Conservation (phyloP, 257 asterid species). For the Nicotiana knightiana region DNA sequence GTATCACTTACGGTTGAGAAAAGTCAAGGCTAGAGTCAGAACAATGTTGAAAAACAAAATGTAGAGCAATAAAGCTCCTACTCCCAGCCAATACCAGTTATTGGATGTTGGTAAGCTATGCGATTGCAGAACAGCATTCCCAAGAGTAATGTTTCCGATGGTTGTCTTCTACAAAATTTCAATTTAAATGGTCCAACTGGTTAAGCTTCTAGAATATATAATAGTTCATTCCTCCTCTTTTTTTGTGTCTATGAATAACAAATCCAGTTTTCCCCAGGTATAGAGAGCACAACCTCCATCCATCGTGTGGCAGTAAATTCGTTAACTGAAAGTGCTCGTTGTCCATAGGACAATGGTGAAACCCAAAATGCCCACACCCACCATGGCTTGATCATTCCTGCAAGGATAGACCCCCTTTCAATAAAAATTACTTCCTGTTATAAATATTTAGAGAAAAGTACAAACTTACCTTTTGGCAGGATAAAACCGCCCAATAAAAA, state of each 20-base stretch:
- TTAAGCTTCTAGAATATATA: neutral
- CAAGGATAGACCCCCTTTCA: slow-evolving; percentile 9
- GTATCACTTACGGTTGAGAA: slow-evolving; percentile 57
- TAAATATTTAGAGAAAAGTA: neutral
- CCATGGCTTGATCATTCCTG: slow-evolving; percentile 90
- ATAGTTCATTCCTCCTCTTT: neutral
- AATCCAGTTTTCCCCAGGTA: neutral
- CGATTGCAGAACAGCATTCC: slow-evolving; percentile 41
- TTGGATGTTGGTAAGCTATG: slow-evolving; percentile 53
- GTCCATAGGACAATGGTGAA: slow-evolving; percentile 79
- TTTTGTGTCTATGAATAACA: neutral
- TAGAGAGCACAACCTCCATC: slow-evolving; percentile 49
- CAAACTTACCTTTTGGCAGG: slow-evolving; percentile 57
- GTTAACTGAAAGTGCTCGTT: slow-evolving; percentile 74
- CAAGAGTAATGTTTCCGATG: slow-evolving; percentile 45
- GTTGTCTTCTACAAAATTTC: slow-evolving; percentile 38
- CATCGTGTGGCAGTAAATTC: slow-evolving; percentile 81
- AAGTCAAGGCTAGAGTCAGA: slow-evolving; percentile 58
- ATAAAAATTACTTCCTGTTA: neutral
- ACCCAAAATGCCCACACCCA: slow-evolving; percentile 93
- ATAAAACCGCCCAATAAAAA: slow-evolving; percentile 84
- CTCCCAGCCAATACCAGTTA: slow-evolving; percentile 85
- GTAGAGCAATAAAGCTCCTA: slow-evolving; percentile 54
- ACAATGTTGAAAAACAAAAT: slow-evolving; percentile 55
- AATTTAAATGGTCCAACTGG: slow-evolving; percentile 2